Conservation (phyloP, 148 eudicot genomes). For the Arbutus unedo region DNA sequence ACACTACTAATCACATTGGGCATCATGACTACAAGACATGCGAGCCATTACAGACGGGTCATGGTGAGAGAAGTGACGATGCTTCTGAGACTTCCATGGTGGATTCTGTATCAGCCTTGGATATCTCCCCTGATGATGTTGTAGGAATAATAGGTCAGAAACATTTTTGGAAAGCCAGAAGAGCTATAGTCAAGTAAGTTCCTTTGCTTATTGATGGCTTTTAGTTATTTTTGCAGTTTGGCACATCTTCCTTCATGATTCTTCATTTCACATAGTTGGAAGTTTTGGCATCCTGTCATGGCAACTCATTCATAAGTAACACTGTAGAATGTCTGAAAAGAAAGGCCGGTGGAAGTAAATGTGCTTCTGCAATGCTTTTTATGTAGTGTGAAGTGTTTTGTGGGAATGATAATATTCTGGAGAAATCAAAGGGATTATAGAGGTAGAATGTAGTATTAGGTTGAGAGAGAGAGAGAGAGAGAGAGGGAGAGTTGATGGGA, state of each 20-base stretch:
- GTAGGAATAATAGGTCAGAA: constrained; percentile 80
- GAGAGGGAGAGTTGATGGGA: too few species aligned
- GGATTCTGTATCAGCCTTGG: constrained; percentile 55
- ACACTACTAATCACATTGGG: constrained; percentile 23
- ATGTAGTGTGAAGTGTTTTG: not conserved
- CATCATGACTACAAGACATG: constrained; percentile 28
- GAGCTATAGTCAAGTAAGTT: constrained; percentile 88
- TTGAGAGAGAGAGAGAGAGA: too few species aligned
- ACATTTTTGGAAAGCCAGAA: constrained; percentile 91
- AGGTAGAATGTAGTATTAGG: too few species aligned
- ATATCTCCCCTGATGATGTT: constrained; percentile 77
- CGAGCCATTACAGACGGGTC: constrained; percentile 27
- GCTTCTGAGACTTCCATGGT: constrained; percentile 69
- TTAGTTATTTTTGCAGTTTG: constrained; percentile 2
- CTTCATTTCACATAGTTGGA: not conserved
- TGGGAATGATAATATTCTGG: not conserved
- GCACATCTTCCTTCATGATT: not conserved
- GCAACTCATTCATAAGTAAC: not conserved
- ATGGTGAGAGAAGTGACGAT: constrained; percentile 50
- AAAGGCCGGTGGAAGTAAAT: not conserved
- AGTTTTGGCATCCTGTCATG: not conserved
- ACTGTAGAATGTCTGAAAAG: not conserved
- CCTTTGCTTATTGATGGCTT: constrained; percentile 8
- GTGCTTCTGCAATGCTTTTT: not conserved
- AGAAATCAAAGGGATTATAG: not conserved